Evolutionary conservation across 352 stramenopile species (phyloP).

Genomic region (Poterioochromonas sp.): DNA sequence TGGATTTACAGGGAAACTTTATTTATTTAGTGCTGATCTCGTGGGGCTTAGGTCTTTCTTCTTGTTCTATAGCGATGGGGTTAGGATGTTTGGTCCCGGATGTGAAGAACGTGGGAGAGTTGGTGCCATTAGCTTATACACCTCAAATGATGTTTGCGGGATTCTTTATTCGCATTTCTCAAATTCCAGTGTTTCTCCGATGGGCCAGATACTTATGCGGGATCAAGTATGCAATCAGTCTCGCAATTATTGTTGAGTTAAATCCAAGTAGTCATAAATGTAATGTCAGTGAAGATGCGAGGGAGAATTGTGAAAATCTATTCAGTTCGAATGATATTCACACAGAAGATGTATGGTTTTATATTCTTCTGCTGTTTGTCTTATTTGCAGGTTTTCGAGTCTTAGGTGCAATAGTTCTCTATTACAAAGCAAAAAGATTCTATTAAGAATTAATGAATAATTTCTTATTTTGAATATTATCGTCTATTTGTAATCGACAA

Average conservation of each 20-base stretch:
- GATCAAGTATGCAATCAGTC: constrained; percentile 49
- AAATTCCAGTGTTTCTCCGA: constrained; percentile 43
- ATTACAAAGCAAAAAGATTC: constrained; percentile 1
- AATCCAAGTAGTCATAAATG: constrained; percentile 13
- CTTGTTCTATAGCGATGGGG: constrained; percentile 49
- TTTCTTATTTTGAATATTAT: no score
- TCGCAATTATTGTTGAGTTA: constrained; percentile 47
- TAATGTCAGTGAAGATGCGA: not conserved
- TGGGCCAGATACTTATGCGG: constrained; percentile 58
- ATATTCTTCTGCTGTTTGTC: constrained; percentile 37
- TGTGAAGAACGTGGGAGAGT: constrained; percentile 50
- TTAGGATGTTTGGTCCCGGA: constrained; percentile 53
- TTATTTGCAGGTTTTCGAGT: constrained; percentile 39
- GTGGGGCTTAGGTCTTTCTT: constrained; percentile 40
- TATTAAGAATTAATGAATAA: no score
- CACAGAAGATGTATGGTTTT: constrained; percentile 34
- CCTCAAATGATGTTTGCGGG: constrained; percentile 63
- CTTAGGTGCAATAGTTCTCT: not conserved
- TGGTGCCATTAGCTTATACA: constrained; percentile 56
- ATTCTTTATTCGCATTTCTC: constrained; percentile 46
- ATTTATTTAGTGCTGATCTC: constrained; percentile 33
- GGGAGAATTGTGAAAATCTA: constrained; percentile 30
- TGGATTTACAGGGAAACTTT: constrained; percentile 40
- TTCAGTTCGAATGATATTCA: constrained; percentile 38
- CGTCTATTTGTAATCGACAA: no score